Evolutionary conservation across 129 eudicot genomes (phyloP), one percentile per base, ranked within the genome.

Genomic region (Oenanthe sinensis): DNA sequence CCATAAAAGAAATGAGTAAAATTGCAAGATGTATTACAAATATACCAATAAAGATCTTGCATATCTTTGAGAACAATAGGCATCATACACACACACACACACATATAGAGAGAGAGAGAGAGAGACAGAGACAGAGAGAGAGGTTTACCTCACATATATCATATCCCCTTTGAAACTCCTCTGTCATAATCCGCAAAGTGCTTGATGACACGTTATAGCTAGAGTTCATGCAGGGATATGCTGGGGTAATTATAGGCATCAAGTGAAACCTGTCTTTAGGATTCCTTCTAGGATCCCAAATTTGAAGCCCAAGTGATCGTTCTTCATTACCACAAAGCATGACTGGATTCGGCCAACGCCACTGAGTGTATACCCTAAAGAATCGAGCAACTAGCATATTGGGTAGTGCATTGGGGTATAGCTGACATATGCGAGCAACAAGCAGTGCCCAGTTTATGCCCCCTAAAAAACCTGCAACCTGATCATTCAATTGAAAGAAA

Each of bases 311-410:
- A 72, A 90, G 89, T 71, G 89, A 82, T 26, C 94, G 88, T 81
- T 90, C 91, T 72, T 87, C 91, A 36, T 83, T 90, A 78, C 86
- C 83, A 82, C 91, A 85, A 12, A 90, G 88, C 94, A 87, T 83
- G 71, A 90, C 91, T 33, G 94, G 94, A 73, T 90, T 90, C 6
- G 94, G 94, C 94, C 94, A 90, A 79, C 91, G 85, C 94, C 94
- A 90, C 77, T 85, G 91, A 68, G 91, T 85, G 82, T 85, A 90
- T 63, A 90, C 94, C 84, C 88, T 85, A 75, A 87, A 90, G 84
- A 90, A 90, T 28, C 94, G 83, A 48, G 94, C 86, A 26, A 90
- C 94, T 39, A 90, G 54, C 94, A 90, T 87, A 80, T 84, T 87
- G 71, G 94, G 94, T 71, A 87, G 80, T 24, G 94, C 94, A 79